These are phyloP conservation scores for Ehretia macrophylla DNA, from an alignment of 257 asterid species.

Conservation along the genomic window DNA sequence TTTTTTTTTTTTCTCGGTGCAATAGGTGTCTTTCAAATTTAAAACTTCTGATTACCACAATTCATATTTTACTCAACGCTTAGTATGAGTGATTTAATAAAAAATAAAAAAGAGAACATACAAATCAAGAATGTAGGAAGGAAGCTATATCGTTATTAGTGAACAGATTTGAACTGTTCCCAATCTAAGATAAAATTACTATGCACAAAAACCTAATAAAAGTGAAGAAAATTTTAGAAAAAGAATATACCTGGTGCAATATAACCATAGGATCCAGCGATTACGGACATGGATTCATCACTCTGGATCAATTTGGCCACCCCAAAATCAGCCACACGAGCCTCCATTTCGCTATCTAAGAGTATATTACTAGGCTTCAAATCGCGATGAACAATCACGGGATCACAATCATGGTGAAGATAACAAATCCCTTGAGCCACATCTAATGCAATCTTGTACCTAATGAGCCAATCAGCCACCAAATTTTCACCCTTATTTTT, in stretches of 20 bases:
- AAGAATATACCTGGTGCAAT: constrained; percentile 73
- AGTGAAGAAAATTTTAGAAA: neutral
- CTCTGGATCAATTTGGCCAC: constrained; percentile 68
- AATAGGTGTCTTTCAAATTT: too few relatives aligned
- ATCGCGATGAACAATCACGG: constrained; percentile 75
- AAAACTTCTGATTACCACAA: too few relatives aligned
- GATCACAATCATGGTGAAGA: constrained; percentile 89
- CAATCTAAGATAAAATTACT: too few relatives aligned
- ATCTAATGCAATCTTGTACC: constrained; percentile 70
- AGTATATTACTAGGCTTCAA: constrained; percentile 76
- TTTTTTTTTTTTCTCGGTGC: too few relatives aligned
- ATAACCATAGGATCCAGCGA: constrained; percentile 95
- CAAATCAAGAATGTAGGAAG: too few relatives aligned
- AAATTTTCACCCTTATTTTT: constrained; percentile 49
- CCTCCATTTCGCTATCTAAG: constrained; percentile 65
- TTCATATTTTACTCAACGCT: too few relatives aligned
- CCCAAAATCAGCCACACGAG: constrained; percentile 87
- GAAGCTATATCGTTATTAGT: too few relatives aligned
- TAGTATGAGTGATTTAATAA: too few relatives aligned
- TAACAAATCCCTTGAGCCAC: constrained; percentile 90
- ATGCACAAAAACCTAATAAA: too few relatives aligned
- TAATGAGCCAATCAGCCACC: constrained; percentile 44
- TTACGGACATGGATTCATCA: constrained; percentile 75
- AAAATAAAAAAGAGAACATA: too few relatives aligned
- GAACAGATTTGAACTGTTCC: too few relatives aligned